Conservation (phyloP, 164 flowering plant genomes). For the Berberis vulgaris region DNA sequence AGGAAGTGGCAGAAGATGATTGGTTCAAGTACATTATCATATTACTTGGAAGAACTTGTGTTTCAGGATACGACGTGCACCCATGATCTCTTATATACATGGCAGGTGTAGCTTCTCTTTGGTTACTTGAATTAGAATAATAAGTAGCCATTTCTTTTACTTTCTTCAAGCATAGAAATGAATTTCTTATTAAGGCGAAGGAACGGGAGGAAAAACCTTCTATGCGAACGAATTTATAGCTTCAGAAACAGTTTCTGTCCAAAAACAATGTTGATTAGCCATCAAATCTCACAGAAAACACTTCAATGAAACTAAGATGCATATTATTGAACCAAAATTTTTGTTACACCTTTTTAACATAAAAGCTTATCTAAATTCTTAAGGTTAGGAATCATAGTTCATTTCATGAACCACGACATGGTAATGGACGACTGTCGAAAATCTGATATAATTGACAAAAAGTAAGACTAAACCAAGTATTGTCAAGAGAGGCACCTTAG, state of each 20-base stretch:
- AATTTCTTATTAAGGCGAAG: neutral
- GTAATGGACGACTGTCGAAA: too few species aligned
- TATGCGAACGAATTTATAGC: conserved; percentile 2
- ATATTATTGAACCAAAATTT: too few species aligned
- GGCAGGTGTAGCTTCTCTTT: conserved; percentile 41
- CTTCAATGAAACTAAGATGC: too few species aligned
- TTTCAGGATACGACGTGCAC: conserved; percentile 37
- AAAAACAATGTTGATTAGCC: neutral
- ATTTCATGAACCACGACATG: too few species aligned
- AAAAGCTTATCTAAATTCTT: too few species aligned
- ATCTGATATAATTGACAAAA: too few species aligned
- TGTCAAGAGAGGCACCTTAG: too few species aligned
- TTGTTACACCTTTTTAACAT: too few species aligned
- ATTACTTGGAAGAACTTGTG: conserved; percentile 33
- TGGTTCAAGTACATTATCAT: conserved; percentile 45
- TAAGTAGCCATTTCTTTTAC: conserved; percentile 48
- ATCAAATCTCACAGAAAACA: too few species aligned
- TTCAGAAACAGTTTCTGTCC: conserved; percentile 5
- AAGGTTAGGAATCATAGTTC: too few species aligned
- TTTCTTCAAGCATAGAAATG: neutral
- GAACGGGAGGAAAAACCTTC: conserved; percentile 1
- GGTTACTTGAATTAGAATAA: conserved; percentile 45
- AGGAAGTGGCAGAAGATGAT: conserved; percentile 35
- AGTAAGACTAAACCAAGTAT: too few species aligned
- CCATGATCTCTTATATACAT: conserved; percentile 41